These are phyloP conservation scores for Vitis cinerea DNA, from an alignment of 164 flowering plant species.

Conservation along the genomic window DNA sequence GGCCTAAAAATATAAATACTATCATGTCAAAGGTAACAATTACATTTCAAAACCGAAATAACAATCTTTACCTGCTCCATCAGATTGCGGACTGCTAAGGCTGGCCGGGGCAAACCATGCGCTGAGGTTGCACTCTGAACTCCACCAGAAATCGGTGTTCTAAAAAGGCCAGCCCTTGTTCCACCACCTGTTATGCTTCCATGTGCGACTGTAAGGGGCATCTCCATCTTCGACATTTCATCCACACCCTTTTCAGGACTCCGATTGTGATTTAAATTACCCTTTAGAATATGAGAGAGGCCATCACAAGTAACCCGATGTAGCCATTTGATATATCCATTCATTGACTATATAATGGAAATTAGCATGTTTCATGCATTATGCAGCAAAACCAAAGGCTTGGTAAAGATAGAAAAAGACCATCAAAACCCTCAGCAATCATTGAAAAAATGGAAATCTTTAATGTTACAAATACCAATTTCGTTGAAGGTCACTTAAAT, in stretches of 20 bases:
- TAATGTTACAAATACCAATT: too few species aligned
- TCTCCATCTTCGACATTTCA: constrained; percentile 23
- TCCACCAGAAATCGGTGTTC: constrained; percentile 99
- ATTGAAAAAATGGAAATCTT: neutral
- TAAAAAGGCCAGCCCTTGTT: constrained; percentile 85
- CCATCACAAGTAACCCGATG: constrained; percentile 40
- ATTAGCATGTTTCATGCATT: neutral
- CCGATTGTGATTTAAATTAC: constrained; percentile 27
- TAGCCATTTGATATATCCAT: constrained; percentile 23
- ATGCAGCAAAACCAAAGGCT: neutral
- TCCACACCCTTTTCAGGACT: constrained; percentile 27
- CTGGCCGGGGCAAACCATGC: constrained; percentile 94
- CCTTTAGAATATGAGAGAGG: constrained; percentile 59
- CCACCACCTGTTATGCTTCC: constrained; percentile 52
- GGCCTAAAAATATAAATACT: too few species aligned
- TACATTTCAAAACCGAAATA: neutral
- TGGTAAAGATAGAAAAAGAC: too few species aligned
- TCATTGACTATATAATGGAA: constrained; percentile 17
- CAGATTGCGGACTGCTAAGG: constrained; percentile 94
- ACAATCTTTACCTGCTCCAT: constrained; percentile 84
- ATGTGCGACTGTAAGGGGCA: constrained; percentile 24
- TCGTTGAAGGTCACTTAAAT: too few species aligned
- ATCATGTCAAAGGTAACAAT: neutral
- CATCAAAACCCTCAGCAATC: neutral
- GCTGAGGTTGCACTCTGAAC: constrained; percentile 99